A percentile compares a stretch with the other conserved stretches of the same genome.
Evolutionary conservation across 2,329 filamentous ascomycete species (phyloP).

Genomic region (Fusarium zealandicum): DNA sequence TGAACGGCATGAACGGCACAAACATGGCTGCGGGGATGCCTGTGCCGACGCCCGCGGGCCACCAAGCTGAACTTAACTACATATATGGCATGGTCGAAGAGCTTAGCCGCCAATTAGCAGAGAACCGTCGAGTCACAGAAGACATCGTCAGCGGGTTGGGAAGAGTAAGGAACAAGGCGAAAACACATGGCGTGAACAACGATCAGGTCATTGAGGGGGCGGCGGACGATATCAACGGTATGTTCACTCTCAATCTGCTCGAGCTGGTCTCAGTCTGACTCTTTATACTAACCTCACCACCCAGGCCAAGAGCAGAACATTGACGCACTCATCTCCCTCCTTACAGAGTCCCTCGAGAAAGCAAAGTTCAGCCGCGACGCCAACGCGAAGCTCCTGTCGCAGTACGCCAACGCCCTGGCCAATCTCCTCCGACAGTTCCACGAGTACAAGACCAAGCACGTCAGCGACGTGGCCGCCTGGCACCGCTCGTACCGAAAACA

Average conservation of each 20-base stretch:
- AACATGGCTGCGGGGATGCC: constrained; percentile 57
- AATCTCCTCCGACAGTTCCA: constrained; percentile 70
- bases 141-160: constrained; percentile 70
- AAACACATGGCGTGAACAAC: constrained; percentile 60
- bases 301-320: constrained; percentile 66
- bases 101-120: constrained; percentile 67
- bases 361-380: constrained; percentile 66
- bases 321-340: constrained; percentile 66
- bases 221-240: constrained; percentile 65
- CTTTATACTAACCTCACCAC: background rate
- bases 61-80: constrained; percentile 72
- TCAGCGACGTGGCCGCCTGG: constrained; percentile 68
- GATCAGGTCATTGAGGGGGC: constrained; percentile 65
- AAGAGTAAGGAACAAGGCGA: constrained; percentile 64
- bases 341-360: constrained; percentile 68
- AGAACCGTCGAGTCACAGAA: constrained; percentile 67
- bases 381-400: constrained; percentile 64
- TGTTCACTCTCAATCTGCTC: constrained; percentile 17
- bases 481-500: constrained; percentile 71
- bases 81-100: constrained; percentile 74
- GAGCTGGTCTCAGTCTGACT: background rate
- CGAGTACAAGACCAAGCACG: constrained; percentile 69
- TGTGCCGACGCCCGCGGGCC: constrained; percentile 69
- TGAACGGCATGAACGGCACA: constrained; percentile 60
- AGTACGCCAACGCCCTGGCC: constrained; percentile 64